A percentile compares a stretch with the other conserved stretches of the same genome.
Evolutionary conservation across 148 eudicot species (phyloP).

Genomic region (Polygonum maritimum): DNA sequence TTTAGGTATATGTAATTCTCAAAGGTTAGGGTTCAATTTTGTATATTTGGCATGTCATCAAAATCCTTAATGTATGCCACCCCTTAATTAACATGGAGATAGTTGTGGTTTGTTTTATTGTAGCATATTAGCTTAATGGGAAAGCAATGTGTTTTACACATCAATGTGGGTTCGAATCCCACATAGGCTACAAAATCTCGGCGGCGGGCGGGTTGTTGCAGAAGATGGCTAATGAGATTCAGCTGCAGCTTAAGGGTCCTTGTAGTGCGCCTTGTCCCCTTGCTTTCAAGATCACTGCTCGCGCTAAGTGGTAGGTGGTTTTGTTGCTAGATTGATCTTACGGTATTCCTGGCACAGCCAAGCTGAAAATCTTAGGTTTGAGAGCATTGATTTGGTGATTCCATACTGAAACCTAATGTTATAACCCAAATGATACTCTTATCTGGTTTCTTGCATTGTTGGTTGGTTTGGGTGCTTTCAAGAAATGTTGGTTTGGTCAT

Average conservation of each 20-base stretch:
- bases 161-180: too few relatives aligned
- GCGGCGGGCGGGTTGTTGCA: conserved; percentile 51
- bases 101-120: too few relatives aligned
- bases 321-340: too few relatives aligned
- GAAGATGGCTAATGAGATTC: conserved; percentile 66
- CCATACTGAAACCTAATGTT: background rate
- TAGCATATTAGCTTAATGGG: too few relatives aligned
- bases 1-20: too few relatives aligned
- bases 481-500: background rate
- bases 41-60: too few relatives aligned
- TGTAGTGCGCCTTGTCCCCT: conserved; percentile 73
- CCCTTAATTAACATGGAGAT: too few relatives aligned
- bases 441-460: too few relatives aligned
- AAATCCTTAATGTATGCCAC: too few relatives aligned
- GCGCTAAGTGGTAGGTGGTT: conserved; percentile 74
- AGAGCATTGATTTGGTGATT: background rate
- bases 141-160: too few relatives aligned
- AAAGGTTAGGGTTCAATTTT: too few relatives aligned
- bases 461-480: background rate
- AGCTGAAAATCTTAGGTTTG: background rate
- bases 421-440: background rate
- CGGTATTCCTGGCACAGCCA: background rate
- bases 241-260: conserved; percentile 91
- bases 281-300: conserved; percentile 76
- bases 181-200: too few relatives aligned